These are phyloP conservation scores for Quercus wislizeni DNA, from an alignment of 306 rosid genomes.

Conservation along the genomic window DNA sequence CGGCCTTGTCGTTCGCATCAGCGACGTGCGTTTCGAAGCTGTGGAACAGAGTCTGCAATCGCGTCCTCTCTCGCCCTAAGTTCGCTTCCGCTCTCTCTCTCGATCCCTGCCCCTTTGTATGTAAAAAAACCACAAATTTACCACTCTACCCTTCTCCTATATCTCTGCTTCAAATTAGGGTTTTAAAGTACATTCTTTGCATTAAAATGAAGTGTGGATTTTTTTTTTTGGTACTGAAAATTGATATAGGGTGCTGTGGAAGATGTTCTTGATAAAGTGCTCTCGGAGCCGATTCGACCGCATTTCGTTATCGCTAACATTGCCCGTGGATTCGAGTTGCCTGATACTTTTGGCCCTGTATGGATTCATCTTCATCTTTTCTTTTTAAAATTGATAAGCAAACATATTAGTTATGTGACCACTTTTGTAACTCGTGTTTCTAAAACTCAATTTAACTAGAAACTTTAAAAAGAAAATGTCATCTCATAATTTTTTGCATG, in stretches of 20 bases:
- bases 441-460: too few relatives aligned
- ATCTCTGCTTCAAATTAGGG: background rate
- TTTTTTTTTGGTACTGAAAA: too few relatives aligned
- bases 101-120: conserved; percentile 45
- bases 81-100: conserved; percentile 70
- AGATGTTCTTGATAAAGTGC: conserved; percentile 39
- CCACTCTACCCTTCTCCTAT: background rate
- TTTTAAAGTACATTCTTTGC: background rate
- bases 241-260: conserved; percentile 33
- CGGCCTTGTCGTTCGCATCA: conserved; percentile 57
- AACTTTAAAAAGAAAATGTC: too few relatives aligned
- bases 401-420: too few relatives aligned
- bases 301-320: conserved; percentile 35
- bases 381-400: too few relatives aligned
- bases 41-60: conserved; percentile 51
- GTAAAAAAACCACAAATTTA: background rate
- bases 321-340: conserved; percentile 33
- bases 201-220: background rate
- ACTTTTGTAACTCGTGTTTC: too few relatives aligned
- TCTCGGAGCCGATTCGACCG: conserved; percentile 42
- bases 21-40: conserved; percentile 63
- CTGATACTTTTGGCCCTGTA: conserved; percentile 27
- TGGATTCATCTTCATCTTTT: background rate
- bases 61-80: conserved; percentile 59
- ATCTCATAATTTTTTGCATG: too few relatives aligned